Evolutionary conservation across 139 green algal genomes (phyloP), one percentile per base, ranked within the genome.

Genomic region (Pleodorina starrii): DNA sequence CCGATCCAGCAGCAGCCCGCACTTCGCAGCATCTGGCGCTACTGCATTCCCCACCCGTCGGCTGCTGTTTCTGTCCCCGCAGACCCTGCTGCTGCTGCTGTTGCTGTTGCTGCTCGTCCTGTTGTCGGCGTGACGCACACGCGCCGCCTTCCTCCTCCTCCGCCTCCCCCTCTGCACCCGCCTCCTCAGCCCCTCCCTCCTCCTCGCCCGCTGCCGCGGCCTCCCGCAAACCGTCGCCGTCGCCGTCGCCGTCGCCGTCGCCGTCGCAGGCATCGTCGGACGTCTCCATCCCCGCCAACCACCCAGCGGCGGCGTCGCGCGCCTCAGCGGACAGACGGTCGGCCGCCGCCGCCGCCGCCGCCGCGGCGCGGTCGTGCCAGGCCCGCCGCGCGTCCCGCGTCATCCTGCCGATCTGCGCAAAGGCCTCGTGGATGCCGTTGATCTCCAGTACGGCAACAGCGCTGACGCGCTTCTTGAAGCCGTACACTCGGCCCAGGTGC

Each of bases 401-500:
- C 54, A 95, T 71, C 35, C n/a, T n/a, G 32, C 92, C 66, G 91
- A 96, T 88, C 16, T 85, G 51, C 0, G 59, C 59, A 19, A 92
- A 88, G 42, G 90, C 12, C 29, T 92, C 93, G 38, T 95, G 91
- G n/a, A 95, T 90, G 2, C 93, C 93, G 29, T 93, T 82, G 12
- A 94, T 86, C 63, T 96, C 91, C 60, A 96, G 93, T 32, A 98
- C 57, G 0, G 96, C 96, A 4, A 98, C 94, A 1, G 96, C 95
- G 69, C 87, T 94, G 90, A 98, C 96, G 63, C 92, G 93, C 90
- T 98, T 98, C 63, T 94, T 92, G 40, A 91, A 93, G 32, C 96
- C 96, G 90, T 97, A 98, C 36, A 98, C 90, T 78, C 96, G 91
- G 32, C 96, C 96, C 86, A 98, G 91, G 73, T 95, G 94, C 85